Evolutionary conservation across 2,329 filamentous ascomycete genomes (phyloP), one percentile per base, ranked within the genome.

Genomic region (Hypocreales sp.): DNA sequence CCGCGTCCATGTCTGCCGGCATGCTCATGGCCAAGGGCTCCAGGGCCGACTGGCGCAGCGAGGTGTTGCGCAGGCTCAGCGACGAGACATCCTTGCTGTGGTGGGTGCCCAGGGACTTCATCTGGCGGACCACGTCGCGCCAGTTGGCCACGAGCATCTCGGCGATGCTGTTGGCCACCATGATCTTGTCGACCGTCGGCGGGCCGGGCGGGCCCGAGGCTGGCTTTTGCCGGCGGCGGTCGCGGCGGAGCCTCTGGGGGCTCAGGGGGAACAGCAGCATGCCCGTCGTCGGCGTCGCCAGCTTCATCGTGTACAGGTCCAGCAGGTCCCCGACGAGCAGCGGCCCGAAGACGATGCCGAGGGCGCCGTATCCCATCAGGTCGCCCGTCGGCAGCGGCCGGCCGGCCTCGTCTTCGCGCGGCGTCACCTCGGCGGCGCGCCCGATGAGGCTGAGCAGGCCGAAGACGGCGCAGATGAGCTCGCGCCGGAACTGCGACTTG

Each of bases 81-180:
- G 39, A 29, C 5, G 38, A 40, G 8, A 28, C 22, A 10, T 44
- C 36, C 12, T 35, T 41, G 10, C 35, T 38, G 15, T 35, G 37
- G 17, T 48, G 40, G 12, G 42, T 41, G 2, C 47, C 48, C 2
- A 74, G 40, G 22, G 51, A 58, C 31, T 54, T 64, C 55, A 78
- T 62, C 31, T 79, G 66, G 21, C 60, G 55, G 23, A 75, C 67
- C 8, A 77, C 58, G 25, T 75, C 70, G 31, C 66, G 56, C 75
- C 74, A 79, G 35, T 76, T 62, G 2, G 61, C 53, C 26, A 79
- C 68, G 5, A 79, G 50, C 71, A 79, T 77, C 43, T 76, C 69
- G 0, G 69, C 55, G 17, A 79, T 63, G 18, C 52, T 50, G 32
- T 71, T 74, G 8, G 69, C 70, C 29, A 72, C 48, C 24, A 60